Base-by-base conservation (phyloP, 2,329 filamentous ascomycete genomes). In the Trichoderma cornu-damae region DNA sequence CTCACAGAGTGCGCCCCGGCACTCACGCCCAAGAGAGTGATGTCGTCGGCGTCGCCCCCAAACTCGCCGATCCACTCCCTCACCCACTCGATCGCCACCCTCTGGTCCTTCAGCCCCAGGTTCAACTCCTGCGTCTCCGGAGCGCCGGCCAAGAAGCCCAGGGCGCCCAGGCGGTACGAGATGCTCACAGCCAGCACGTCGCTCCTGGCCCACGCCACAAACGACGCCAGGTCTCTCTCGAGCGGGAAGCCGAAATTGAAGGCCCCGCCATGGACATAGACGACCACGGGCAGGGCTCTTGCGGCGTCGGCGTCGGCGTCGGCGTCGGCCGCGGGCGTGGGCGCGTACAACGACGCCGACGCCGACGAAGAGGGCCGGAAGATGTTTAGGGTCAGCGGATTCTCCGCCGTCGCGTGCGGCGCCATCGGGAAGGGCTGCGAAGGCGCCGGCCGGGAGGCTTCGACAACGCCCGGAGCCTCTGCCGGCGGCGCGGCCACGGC, bases 81-180 rank as follows among this genome's bases (percentile, higher is more conserved):
- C 24, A 87, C 78, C 85, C 85, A 88, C 57, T 76, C 70, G 20
- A 88, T 72, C 11, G 82, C 73, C 12, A 79, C 64, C 59, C 79
- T 75, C 69, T 88, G 84, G 65, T 88, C 86, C 61, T 77, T 75
- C 59, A 88, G 70, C 1, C 87, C 87, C 18, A 86, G 69, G 63
- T 90, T 90, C 52, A 86, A 71, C 37, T 81, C 62, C 0, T 82
- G 84, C 51, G 78, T 78, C 38, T 77, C 77, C 22, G 76, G 72
- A 38, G 32, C 73, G 28, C 81, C 76, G 8, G 82, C 79, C 26
- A 89, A 69, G 70, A 93, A 90, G 0, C 89, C 89, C 65, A 90
- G 75, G 4, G 82, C 79, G 2, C 84, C 83, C 48, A 89, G 77
- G 8, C 87, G 78, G 69, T 88, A 84, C 69, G 81, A 82, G 67